These are phyloP conservation scores for Blakeslea trispora DNA, from an alignment of 371 early-diverging fungal species.

Conservation along the genomic window DNA sequence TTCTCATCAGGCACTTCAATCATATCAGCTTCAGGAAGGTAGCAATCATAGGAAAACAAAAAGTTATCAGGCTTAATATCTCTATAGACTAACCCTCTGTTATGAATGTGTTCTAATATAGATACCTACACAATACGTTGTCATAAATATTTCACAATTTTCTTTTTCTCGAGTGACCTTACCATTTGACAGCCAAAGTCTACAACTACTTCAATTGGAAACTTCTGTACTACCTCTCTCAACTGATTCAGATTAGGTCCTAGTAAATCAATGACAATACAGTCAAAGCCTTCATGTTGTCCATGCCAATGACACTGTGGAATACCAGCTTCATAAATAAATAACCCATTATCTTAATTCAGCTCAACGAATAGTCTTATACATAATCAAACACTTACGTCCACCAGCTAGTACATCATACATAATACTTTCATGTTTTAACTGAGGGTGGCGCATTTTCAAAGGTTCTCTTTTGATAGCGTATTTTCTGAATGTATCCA, in stretches of 20 bases:
- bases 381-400: constrained; percentile 27
- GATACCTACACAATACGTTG: constrained; percentile 65
- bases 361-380: too few relatives aligned
- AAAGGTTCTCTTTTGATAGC: constrained; percentile 58
- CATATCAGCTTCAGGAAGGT: constrained; percentile 35
- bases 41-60: constrained; percentile 53
- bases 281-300: constrained; percentile 87
- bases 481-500: constrained; percentile 46
- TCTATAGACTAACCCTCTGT: constrained; percentile 77
- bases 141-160: neutral
- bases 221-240: constrained; percentile 48
- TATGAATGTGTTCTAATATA: constrained; percentile 97
- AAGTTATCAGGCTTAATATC: constrained; percentile 98
- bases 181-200: constrained; percentile 64
- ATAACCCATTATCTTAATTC: too few relatives aligned
- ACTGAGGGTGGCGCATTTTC: constrained; percentile 47
- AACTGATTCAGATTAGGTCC: constrained; percentile 94
- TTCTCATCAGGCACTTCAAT: constrained; percentile 20
- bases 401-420: constrained; percentile 55
- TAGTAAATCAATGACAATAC: constrained; percentile 95
- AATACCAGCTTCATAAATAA: constrained; percentile 70
- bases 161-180: constrained; percentile 8
- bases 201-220: constrained; percentile 53
- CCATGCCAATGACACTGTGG: constrained; percentile 92
- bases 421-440: constrained; percentile 52